A percentile compares a stretch with the other conserved stretches of the same genome.
These are phyloP conservation scores for Colletotrichum sp. DNA, from an alignment of 2,329 filamentous ascomycete species.

Conservation along the genomic window DNA sequence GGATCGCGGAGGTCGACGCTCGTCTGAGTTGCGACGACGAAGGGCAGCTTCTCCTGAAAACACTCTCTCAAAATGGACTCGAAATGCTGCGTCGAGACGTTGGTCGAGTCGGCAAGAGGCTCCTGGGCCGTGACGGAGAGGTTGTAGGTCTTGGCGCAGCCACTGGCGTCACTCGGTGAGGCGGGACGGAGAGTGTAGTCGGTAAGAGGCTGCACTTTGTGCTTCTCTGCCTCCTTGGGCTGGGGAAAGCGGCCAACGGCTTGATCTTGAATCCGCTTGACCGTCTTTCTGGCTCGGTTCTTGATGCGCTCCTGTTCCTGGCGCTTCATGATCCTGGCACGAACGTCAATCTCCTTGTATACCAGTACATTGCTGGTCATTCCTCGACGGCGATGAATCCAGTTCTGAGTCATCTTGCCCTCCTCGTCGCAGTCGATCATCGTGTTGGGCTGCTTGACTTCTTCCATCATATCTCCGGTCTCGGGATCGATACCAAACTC, in stretches of 20 bases:
- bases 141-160: slow-evolving; percentile 51
- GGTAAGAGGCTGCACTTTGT: background rate
- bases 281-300: background rate
- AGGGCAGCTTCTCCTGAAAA: slow-evolving; percentile 41
- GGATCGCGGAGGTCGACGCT: slow-evolving; percentile 31
- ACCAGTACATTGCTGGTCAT: slow-evolving; percentile 24
- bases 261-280: background rate
- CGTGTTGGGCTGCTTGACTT: slow-evolving; percentile 36
- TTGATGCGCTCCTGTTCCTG: background rate
- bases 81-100: slow-evolving; percentile 26
- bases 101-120: background rate
- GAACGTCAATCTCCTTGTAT: background rate
- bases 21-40: slow-evolving; percentile 49
- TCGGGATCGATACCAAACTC: slow-evolving; percentile 39
- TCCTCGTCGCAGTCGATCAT: slow-evolving; percentile 22
- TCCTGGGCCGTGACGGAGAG: slow-evolving; percentile 26
- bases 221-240: background rate
- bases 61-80: slow-evolving; percentile 35
- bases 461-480: slow-evolving; percentile 37
- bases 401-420: background rate
- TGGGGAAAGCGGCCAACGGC: background rate
- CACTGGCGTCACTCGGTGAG: slow-evolving; percentile 37
- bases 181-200: slow-evolving; percentile 49
- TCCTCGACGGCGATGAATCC: slow-evolving; percentile 24
- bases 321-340: background rate